A percentile compares a stretch with the other conserved stretches of the same genome.
These are phyloP conservation scores for Bigelowiella natans DNA, from an alignment of 78 protist genomes.

Conservation along the genomic window DNA sequence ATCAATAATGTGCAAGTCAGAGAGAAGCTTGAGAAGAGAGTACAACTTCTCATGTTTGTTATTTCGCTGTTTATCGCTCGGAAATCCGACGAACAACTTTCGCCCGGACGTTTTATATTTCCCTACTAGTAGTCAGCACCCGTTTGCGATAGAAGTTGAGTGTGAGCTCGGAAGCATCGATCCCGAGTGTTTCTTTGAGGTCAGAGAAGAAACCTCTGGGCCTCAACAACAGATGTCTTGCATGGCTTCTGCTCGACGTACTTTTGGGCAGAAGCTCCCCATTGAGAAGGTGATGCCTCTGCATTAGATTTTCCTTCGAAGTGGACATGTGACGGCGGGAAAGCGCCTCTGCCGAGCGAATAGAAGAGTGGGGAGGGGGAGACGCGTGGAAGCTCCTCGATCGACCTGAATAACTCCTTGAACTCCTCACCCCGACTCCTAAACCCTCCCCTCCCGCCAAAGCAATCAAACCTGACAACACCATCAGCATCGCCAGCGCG, in stretches of 20 bases:
- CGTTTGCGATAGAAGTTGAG: background rate
- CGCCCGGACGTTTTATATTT: too few relatives aligned
- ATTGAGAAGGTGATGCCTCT: background rate
- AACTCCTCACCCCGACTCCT: too few relatives aligned
- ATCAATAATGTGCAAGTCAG: too few relatives aligned
- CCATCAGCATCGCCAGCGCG: too few relatives aligned
- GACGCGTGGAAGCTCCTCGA: background rate
- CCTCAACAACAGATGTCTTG: background rate
- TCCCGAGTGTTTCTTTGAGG: background rate
- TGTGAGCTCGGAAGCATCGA: background rate
- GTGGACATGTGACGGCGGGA: background rate
- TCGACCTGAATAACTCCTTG: too few relatives aligned
- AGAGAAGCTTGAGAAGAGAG: background rate
- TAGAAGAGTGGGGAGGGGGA: background rate
- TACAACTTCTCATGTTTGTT: background rate
- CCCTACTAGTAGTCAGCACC: too few relatives aligned
- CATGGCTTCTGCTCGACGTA: background rate
- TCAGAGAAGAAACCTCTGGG: background rate
- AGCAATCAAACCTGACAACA: too few relatives aligned
- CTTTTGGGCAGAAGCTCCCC: background rate
- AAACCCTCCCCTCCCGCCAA: too few relatives aligned
- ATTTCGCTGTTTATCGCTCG: background rate
- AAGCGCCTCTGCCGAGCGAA: background rate
- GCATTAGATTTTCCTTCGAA: background rate
- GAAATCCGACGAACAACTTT: too few relatives aligned